These are phyloP conservation scores for Lactifluus hygrophoroides DNA, from an alignment of 768 basidiomycete genomes.

Conservation along the genomic window DNA sequence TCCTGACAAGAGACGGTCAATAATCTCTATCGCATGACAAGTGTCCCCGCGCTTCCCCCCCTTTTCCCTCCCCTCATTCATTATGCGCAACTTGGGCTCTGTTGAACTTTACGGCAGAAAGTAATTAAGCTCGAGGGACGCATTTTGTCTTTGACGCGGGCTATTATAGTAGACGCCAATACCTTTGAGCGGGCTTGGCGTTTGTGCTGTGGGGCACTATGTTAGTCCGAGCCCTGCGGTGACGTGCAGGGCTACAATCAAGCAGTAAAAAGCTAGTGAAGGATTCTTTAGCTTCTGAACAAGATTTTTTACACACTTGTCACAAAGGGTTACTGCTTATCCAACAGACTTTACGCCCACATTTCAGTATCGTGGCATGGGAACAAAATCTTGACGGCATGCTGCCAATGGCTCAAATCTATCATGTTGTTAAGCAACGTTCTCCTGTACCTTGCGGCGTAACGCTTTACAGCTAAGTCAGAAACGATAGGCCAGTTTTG, in stretches of 20 bases:
- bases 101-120: background rate
- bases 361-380: background rate
- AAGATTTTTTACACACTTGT: no score
- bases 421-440: background rate
- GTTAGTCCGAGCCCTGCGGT: no score
- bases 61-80: background rate
- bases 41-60: background rate
- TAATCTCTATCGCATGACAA: background rate
- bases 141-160: background rate
- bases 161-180: background rate
- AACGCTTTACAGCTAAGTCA: background rate
- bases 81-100: background rate
- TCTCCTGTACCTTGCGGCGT: constrained; percentile 6
- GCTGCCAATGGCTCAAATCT: background rate
- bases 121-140: background rate
- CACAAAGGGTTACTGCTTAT: background rate
- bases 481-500: no score
- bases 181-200: no score
- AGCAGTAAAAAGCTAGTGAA: no score
- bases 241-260: background rate
- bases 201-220: no score
- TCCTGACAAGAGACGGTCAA: background rate
- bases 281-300: no score
- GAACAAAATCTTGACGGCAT: constrained; percentile 5
- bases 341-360: background rate